These are phyloP conservation scores for Plasmodium vinckei DNA, from an alignment of 169 alveolate species.

Conservation along the genomic window DNA sequence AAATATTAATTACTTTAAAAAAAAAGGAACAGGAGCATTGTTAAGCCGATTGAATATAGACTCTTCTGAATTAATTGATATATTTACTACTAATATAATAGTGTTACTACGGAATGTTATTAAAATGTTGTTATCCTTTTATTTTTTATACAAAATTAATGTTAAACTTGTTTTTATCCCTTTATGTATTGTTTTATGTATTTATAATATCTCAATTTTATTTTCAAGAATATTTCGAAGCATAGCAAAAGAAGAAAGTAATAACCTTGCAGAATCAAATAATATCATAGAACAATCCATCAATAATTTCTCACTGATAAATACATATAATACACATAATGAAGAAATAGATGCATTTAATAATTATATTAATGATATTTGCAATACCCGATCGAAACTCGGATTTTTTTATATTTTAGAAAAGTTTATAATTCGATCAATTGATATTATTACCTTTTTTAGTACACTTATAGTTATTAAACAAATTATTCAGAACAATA, in stretches of 20 bases:
- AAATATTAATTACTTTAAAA: slow-evolving; percentile 38
- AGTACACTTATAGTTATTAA: slow-evolving; percentile 48
- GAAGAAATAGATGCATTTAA: slow-evolving; percentile 40
- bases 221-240: slow-evolving; percentile 52
- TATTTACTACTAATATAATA: slow-evolving; percentile 56
- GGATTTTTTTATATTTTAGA: slow-evolving; percentile 59
- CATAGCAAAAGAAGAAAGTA: slow-evolving; percentile 70
- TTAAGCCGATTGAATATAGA: slow-evolving; percentile 62
- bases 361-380: slow-evolving; percentile 31
- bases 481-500: slow-evolving; percentile 12
- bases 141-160: slow-evolving; percentile 63
- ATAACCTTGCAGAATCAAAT: slow-evolving; percentile 43
- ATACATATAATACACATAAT: slow-evolving; percentile 35
- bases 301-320: slow-evolving; percentile 43
- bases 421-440: slow-evolving; percentile 35
- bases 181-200: slow-evolving; percentile 36
- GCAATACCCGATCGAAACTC: slow-evolving; percentile 39
- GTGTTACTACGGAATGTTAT: slow-evolving; percentile 59
- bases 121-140: slow-evolving; percentile 51
- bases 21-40: slow-evolving; percentile 66
- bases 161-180: slow-evolving; percentile 46
- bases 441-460: slow-evolving; percentile 38
- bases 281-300: slow-evolving; percentile 46
- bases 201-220: slow-evolving; percentile 55
- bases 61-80: slow-evolving; percentile 62